phyloP scores from a whole-genome alignment of 192 early-diverging fungal genomes.

The Haplosporangium gracile region DNA sequence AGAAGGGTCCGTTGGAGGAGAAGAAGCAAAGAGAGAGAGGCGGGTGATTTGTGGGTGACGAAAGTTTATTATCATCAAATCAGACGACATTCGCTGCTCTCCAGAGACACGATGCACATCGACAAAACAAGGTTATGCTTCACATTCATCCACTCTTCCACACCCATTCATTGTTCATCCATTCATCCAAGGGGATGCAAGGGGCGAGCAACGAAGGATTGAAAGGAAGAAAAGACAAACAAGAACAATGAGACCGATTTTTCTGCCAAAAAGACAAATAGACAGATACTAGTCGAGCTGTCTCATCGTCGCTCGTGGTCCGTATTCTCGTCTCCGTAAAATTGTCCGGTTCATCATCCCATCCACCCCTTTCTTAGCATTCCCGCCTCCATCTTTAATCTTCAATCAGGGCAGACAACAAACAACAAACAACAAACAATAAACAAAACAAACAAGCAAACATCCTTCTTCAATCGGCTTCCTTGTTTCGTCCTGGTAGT shows the following conservation, averaged over 20 bases:
- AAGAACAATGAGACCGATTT: too few species aligned
- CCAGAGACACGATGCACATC: background rate
- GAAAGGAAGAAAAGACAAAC: background rate
- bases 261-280: too few species aligned
- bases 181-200: background rate
- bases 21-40: background rate
- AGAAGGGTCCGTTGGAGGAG: background rate
- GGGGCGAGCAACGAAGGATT: background rate
- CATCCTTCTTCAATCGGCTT: background rate
- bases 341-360: background rate
- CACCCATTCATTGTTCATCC: too few species aligned
- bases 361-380: background rate
- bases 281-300: too few species aligned
- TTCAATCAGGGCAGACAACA: background rate
- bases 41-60: background rate
- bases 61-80: background rate
- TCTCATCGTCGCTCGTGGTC: too few species aligned
- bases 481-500: background rate
- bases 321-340: background rate
- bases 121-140: slow-evolving; percentile 4
- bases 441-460: too few species aligned
- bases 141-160: background rate
- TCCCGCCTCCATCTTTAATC: background rate
- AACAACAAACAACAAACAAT: background rate
- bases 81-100: background rate